Evolutionary conservation across 768 basidiomycete genomes (phyloP).

Genomic region (Psilocybe tampanensis): DNA sequence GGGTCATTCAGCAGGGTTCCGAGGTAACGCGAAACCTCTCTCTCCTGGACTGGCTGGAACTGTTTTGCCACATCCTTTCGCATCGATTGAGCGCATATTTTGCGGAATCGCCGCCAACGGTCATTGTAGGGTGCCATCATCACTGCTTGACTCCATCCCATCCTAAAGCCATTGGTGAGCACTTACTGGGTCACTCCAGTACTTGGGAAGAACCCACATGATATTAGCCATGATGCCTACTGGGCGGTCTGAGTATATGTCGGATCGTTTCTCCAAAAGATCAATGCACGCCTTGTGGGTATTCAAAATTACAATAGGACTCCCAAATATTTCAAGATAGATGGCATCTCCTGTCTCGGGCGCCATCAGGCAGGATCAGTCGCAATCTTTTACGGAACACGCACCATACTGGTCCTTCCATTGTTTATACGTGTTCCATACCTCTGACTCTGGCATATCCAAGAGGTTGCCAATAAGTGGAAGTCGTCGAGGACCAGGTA

Average conservation of each 20-base stretch:
- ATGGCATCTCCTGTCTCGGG: constrained; percentile 21
- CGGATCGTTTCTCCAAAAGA: constrained; percentile 29
- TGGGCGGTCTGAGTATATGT: constrained; percentile 30
- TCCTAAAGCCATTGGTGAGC: constrained; percentile 12
- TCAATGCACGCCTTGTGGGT: constrained; percentile 25
- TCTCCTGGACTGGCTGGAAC: constrained; percentile 25
- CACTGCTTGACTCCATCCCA: constrained; percentile 25
- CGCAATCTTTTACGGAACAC: background rate
- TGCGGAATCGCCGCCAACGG: constrained; percentile 29
- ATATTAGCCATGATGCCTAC: constrained; percentile 19
- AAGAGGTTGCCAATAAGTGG: constrained; percentile 25
- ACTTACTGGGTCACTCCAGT: no score
- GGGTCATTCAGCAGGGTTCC: constrained; percentile 21
- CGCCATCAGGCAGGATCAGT: background rate
- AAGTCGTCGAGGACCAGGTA: constrained; percentile 22
- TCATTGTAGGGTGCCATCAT: constrained; percentile 27
- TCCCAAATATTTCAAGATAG: constrained; percentile 29
- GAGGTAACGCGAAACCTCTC: constrained; percentile 23
- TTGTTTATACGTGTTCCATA: constrained; percentile 26
- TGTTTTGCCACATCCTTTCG: constrained; percentile 22
- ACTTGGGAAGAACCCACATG: constrained; percentile 7
- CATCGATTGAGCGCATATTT: constrained; percentile 26
- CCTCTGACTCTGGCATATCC: constrained; percentile 22
- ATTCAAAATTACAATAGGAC: constrained; percentile 28
- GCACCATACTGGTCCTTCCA: constrained; percentile 25